phyloP scores from a whole-genome alignment of 495 filamentous ascomycete species.

The Parmelia sp. region DNA sequence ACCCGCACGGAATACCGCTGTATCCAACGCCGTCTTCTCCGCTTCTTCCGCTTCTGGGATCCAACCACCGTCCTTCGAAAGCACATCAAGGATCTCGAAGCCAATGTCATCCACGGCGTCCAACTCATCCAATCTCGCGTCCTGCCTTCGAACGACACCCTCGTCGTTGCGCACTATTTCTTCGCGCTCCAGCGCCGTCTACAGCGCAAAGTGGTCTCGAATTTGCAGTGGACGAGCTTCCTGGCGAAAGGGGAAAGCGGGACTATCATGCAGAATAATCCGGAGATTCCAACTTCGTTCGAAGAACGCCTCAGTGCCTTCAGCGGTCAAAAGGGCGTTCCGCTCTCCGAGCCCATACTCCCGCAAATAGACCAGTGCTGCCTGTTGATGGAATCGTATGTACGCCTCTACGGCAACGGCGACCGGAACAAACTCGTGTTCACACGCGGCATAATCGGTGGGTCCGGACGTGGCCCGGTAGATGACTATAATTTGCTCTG shows the following conservation, averaged over 20 bases:
- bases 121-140: neutral
- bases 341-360: slow-evolving; percentile 1
- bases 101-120: neutral
- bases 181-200: slow-evolving; percentile 16
- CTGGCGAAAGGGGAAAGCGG: slow-evolving; percentile 4
- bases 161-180: slow-evolving; percentile 15
- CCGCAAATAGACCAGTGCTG: slow-evolving; percentile 16
- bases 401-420: slow-evolving; percentile 5
- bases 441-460: neutral
- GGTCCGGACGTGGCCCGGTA: slow-evolving; percentile 6
- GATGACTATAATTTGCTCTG: slow-evolving; percentile 18
- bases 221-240: neutral
- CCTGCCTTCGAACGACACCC: neutral
- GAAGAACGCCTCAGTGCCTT: neutral
- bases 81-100: neutral
- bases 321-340: neutral
- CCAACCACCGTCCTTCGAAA: slow-evolving; percentile 4
- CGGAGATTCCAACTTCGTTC: slow-evolving; percentile 10
- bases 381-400: slow-evolving; percentile 11
- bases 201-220: slow-evolving; percentile 13
- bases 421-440: slow-evolving; percentile 6
- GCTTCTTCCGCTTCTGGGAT: slow-evolving; percentile 9
- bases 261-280: slow-evolving; percentile 13
- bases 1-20: slow-evolving; percentile 1
- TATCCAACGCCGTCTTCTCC: slow-evolving; percentile 14